phyloP scores from a whole-genome alignment of 2,329 filamentous ascomycete species.

The Penicillium sp. region DNA sequence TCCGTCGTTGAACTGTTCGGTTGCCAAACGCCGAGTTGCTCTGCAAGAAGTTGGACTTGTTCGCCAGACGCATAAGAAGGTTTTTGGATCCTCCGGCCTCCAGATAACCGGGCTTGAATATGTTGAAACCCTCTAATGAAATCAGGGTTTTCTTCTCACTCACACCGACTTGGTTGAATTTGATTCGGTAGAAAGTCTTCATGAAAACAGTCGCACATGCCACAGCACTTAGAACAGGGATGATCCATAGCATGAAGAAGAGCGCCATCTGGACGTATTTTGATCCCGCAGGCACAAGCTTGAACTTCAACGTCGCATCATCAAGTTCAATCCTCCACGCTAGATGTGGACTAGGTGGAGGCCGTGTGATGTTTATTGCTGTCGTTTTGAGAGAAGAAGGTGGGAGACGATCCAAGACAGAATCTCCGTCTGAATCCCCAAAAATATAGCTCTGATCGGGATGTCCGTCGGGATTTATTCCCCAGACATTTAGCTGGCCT shows the following conservation, averaged over 20 bases:
- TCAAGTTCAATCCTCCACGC: conserved; percentile 57
- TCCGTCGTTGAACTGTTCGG: conserved; percentile 45
- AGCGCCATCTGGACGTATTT: conserved; percentile 55
- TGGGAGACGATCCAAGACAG: conserved; percentile 61
- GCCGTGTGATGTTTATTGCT: conserved; percentile 59
- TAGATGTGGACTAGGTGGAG: conserved; percentile 55
- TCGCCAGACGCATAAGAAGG: conserved; percentile 35
- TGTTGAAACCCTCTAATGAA: conserved; percentile 36
- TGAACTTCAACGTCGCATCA: conserved; percentile 55
- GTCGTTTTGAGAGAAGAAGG: conserved; percentile 57
- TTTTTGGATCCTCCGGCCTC: conserved; percentile 32
- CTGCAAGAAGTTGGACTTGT: conserved; percentile 39
- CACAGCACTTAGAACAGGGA: conserved; percentile 54
- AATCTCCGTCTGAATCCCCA: conserved; percentile 62
- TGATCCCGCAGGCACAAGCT: conserved; percentile 55
- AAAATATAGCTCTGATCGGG: conserved; percentile 61
- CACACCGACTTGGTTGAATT: conserved; percentile 60
- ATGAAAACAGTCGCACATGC: conserved; percentile 58
- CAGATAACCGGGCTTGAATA: conserved; percentile 31
- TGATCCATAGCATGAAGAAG: conserved; percentile 54
- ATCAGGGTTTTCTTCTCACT: conserved; percentile 49
- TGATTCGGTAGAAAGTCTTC: conserved; percentile 63
- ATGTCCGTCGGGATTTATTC: conserved; percentile 62
- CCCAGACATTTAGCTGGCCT: conserved; percentile 66
- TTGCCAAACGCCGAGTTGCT: conserved; percentile 35